Evolutionary conservation across 148 eudicot genomes (phyloP), one percentile per base, ranked within the genome.

Genomic region (Chenopodium berlandieri): DNA sequence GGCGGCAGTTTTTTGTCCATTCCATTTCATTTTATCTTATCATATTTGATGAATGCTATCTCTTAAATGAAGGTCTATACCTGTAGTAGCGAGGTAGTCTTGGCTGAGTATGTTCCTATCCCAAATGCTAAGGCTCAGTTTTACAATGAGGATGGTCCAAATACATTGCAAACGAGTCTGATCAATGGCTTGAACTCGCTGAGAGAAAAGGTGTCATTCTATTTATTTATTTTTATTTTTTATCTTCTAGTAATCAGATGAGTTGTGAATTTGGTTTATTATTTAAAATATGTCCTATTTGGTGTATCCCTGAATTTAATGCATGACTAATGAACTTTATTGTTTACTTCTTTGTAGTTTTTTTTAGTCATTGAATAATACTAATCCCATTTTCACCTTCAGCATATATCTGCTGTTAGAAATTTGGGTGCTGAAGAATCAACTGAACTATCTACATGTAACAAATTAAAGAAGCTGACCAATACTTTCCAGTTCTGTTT

Each of bases 31-130:
- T 44, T 56, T 2, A 30, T 74, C 10, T 68, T 23, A 44, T 56
- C 46, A 34, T 25, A 58, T 67, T 73, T 70, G 31, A 81, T 66
- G 54, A 27, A 22, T 70, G 20, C 44, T 67, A 48, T 56, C 72
- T 75, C 83, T 67, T 27, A 34, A 67, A 46, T 91, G 85, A 84
- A 96, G 99, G 94, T 96, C 12, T 92, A 88, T 76, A 96, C 99
- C 1, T 92, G 95, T 83, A 88, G 17, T 9, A 87, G 87, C 79
- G 97, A 92, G 81, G 88, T 90, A 62, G 90, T 87, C 17, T 72
- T 96, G 72, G 91, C 90, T 1, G 48, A 82, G 72, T 88, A 87
- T 82, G 79, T 92, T 69, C 80, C 94, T 14, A 88, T 92, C 76
- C 88, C 99, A 4, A 88, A 75, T 2, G 80, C 89, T 1, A 91